Evolutionary conservation across 2,329 filamentous ascomycete genomes (phyloP), one percentile per base, ranked within the genome.

Genomic region (Drechslera avenae): DNA sequence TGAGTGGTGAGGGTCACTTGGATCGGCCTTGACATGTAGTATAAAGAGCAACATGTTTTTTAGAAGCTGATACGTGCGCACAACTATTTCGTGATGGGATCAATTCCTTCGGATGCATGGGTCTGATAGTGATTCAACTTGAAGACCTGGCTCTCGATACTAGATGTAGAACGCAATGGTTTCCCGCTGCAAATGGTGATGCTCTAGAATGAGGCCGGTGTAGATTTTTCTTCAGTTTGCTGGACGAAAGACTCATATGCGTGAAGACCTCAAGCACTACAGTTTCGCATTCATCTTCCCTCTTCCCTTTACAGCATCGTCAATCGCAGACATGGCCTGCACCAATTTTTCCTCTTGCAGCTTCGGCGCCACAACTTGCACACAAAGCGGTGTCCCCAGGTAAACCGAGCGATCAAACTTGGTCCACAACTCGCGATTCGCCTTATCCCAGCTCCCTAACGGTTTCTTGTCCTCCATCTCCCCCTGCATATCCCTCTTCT

Each of bases 381-480:
- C 73, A 57, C 80, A 81, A 6, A 86, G 67, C 14, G 79, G 76
- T 3, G 80, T 83, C 3, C 75, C 76, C 5, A 86, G 60, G 57
- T 85, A 86, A 0, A 82, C 74, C 1, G 72, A 73, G 16, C 82
- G 74, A 62, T 85, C 80, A 18, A 80, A 74, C 3, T 78, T 76
- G 10, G 75, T 78, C 75, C 85, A 88, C 12, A 87, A 66, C 57
- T 79, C 77, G 21, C 82, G 73, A 63, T 86, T 86, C 13, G 73
- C 76, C 66, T 81, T 81, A 64, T 88, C 85, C 84, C 83, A 87
- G 40, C 76, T 81, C 7, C 80, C 78, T 18, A 83, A 50, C 1
- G 74, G 59, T 47, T 73, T 69, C 3, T 58, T 67, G 1, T 64
- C 58, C 28, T 64, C 50, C 42, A 84, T 72, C 37, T 81, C 76